Percentiles rank a stretch among this genome's conserved stretches.
phyloP scores from a whole-genome alignment of 345 rosid genomes.

The Cardiospermum halicacabum region DNA sequence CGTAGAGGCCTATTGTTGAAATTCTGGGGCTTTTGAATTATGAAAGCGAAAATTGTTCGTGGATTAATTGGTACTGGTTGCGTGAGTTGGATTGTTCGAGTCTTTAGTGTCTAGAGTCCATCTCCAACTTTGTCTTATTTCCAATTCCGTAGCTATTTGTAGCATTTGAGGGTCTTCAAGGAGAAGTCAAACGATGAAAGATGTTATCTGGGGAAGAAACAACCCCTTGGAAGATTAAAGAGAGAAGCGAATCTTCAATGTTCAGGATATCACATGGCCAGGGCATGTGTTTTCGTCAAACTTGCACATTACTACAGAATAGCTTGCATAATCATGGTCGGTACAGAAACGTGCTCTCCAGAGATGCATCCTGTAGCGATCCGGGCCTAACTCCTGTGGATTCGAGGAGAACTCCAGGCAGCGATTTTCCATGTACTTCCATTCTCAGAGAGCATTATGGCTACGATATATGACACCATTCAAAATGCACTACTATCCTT shows the following conservation, averaged over 20 bases:
- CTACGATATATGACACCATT: slow-evolving; percentile 80
- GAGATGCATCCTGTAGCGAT: slow-evolving; percentile 42
- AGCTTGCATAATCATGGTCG: slow-evolving; percentile 93
- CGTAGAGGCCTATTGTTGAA: too few relatives aligned
- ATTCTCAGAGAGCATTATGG: slow-evolving; percentile 80
- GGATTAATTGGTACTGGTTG: too few relatives aligned
- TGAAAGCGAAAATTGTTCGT: too few relatives aligned
- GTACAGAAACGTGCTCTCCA: slow-evolving; percentile 41
- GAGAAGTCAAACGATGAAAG: slow-evolving; percentile 80
- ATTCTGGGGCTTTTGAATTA: too few relatives aligned
- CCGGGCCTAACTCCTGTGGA: slow-evolving; percentile 38
- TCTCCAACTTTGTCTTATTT: slow-evolving; percentile 74
- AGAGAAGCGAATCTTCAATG: slow-evolving; percentile 74
- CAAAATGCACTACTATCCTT: slow-evolving; percentile 63
- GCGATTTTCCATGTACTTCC: slow-evolving; percentile 70
- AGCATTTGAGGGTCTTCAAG: slow-evolving; percentile 96
- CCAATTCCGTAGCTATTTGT: slow-evolving; percentile 96
- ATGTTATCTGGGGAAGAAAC: slow-evolving; percentile 89
- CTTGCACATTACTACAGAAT: slow-evolving; percentile 90
- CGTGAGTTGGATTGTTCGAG: too few relatives aligned
- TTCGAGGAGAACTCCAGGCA: slow-evolving; percentile 52
- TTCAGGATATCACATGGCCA: slow-evolving; percentile 83
- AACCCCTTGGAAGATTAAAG: slow-evolving; percentile 72
- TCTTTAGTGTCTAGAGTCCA: slow-evolving; percentile 67
- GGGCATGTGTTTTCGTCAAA: slow-evolving; percentile 70